Percentiles rank a stretch among this genome's conserved stretches.
These are phyloP conservation scores for Malassezia yamatoensis DNA, from an alignment of 1,284 basidiomycete genomes.

Conservation along the genomic window DNA sequence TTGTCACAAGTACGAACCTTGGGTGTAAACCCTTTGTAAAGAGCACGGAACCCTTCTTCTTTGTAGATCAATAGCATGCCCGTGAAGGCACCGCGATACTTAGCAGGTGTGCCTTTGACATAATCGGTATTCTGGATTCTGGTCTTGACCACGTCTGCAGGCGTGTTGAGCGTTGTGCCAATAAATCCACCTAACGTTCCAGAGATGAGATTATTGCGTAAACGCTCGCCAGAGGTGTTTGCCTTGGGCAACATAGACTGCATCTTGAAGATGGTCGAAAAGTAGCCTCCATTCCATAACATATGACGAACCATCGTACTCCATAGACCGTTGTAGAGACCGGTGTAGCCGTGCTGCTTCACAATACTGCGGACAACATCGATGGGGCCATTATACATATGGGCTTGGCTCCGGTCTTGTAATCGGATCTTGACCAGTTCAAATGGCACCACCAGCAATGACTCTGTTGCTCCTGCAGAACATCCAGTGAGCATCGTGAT, in stretches of 20 bases:
- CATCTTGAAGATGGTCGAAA: constrained; percentile 69
- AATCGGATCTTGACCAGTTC: constrained; percentile 92
- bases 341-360: constrained; percentile 66
- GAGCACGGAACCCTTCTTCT: constrained; percentile 76
- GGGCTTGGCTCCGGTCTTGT: constrained; percentile 51
- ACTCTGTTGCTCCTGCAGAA: constrained; percentile 84
- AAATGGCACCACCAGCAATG: constrained; percentile 75
- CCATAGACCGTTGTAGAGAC: constrained; percentile 56
- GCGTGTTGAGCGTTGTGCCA: constrained; percentile 67
- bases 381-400: constrained; percentile 62
- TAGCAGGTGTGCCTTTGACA: constrained; percentile 51
- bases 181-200: constrained; percentile 82
- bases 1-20: constrained; percentile 20
- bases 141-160: constrained; percentile 86
- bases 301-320: constrained; percentile 24
- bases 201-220: constrained; percentile 85
- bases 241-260: constrained; percentile 70
- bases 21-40: constrained; percentile 82
- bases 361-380: constrained; percentile 67
- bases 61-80: constrained; percentile 65
- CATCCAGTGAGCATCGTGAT: constrained; percentile 83
- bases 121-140: constrained; percentile 67
- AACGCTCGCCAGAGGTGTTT: constrained; percentile 56
- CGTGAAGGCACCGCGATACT: constrained; percentile 76
- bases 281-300: constrained; percentile 57